These are phyloP conservation scores for Phaffomyces thermotolerans DNA, from an alignment of 805 yeast species.

Conservation along the genomic window DNA sequence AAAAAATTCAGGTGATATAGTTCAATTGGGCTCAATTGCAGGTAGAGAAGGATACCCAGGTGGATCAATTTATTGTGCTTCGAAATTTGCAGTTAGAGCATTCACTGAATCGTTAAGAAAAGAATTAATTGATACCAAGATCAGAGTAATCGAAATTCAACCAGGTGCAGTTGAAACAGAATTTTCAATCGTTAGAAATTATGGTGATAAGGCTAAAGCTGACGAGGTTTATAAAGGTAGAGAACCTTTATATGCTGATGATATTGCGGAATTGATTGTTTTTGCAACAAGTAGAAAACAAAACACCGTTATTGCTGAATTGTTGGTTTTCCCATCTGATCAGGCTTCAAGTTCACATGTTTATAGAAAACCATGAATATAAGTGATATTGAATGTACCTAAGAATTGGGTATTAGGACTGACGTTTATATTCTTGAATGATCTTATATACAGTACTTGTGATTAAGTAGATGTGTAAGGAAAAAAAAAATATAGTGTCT, in stretches of 20 bases:
- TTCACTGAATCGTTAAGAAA: slow-evolving; percentile 67
- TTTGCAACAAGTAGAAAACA: slow-evolving; percentile 50
- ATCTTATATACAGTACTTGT: too few species aligned
- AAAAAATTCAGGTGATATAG: slow-evolving; percentile 66
- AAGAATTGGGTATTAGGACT: too few species aligned
- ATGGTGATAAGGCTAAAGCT: slow-evolving; percentile 49
- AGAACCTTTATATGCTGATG: slow-evolving; percentile 51
- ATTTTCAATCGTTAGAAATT: slow-evolving; percentile 52
- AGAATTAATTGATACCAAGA: slow-evolving; percentile 63
- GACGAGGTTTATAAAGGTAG: slow-evolving; percentile 49
- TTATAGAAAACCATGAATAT: slow-evolving; percentile 37
- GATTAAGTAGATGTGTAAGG: too few species aligned
- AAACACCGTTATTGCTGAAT: slow-evolving; percentile 62
- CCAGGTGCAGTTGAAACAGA: slow-evolving; percentile 71
- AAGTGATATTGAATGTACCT: too few species aligned
- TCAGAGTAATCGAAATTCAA: slow-evolving; percentile 58
- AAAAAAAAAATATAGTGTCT: too few species aligned
- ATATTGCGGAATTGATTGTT: slow-evolving; percentile 29
- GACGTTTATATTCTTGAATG: too few species aligned
- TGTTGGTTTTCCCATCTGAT: slow-evolving; percentile 75
- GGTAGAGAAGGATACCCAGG: slow-evolving; percentile 77
- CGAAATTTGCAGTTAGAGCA: slow-evolving; percentile 65
- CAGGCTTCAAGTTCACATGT: slow-evolving; percentile 62
- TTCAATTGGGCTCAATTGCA: slow-evolving; percentile 71
- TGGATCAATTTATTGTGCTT: slow-evolving; percentile 71